Evolutionary conservation across 2,329 filamentous ascomycete species (phyloP).

Genomic region (Cytospora chrysosperma): DNA sequence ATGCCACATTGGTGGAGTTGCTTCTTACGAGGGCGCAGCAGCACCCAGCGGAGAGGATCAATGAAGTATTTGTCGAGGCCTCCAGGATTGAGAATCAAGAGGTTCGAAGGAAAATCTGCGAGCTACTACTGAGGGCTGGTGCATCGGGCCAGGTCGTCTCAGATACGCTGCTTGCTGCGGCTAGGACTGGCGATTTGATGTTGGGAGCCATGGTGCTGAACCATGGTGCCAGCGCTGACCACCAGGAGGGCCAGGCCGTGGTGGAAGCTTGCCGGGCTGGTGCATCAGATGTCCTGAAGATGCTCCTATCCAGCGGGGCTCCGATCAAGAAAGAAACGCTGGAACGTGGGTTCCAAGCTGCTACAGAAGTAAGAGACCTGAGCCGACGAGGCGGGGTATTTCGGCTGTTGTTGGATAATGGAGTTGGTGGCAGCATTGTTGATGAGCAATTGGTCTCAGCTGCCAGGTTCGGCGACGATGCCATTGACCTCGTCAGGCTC

Average conservation of each 20-base stretch:
- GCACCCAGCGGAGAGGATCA: conserved; percentile 41
- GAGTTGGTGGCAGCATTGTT: conserved; percentile 50
- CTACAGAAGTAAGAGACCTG: conserved; percentile 52
- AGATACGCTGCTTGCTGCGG: conserved; percentile 50
- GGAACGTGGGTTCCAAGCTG: conserved; percentile 53
- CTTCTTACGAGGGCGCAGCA: conserved; percentile 41
- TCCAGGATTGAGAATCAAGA: conserved; percentile 42
- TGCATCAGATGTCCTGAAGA: conserved; percentile 47
- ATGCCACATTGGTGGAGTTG: conserved; percentile 45
- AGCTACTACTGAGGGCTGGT: conserved; percentile 45
- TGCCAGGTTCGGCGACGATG: conserved; percentile 50
- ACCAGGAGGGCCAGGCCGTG: conserved; percentile 52
- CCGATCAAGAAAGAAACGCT: conserved; percentile 43
- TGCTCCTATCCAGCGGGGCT: conserved; percentile 46
- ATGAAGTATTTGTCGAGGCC: conserved; percentile 43
- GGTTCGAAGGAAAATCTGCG: conserved; percentile 44
- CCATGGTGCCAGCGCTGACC: conserved; percentile 51
- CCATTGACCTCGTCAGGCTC: conserved; percentile 48
- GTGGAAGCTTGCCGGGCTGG: conserved; percentile 55
- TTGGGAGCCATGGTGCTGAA: conserved; percentile 51
- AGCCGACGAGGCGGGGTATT: conserved; percentile 50
- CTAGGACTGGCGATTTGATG: conserved; percentile 51
- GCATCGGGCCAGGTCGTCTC: conserved; percentile 47
- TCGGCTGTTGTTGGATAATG: conserved; percentile 48
- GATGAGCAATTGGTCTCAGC: conserved; percentile 54